Percentiles rank a stretch among this genome's conserved stretches.
Evolutionary conservation across 805 yeast species (phyloP).

Genomic region (Myxozyma neotropica): DNA sequence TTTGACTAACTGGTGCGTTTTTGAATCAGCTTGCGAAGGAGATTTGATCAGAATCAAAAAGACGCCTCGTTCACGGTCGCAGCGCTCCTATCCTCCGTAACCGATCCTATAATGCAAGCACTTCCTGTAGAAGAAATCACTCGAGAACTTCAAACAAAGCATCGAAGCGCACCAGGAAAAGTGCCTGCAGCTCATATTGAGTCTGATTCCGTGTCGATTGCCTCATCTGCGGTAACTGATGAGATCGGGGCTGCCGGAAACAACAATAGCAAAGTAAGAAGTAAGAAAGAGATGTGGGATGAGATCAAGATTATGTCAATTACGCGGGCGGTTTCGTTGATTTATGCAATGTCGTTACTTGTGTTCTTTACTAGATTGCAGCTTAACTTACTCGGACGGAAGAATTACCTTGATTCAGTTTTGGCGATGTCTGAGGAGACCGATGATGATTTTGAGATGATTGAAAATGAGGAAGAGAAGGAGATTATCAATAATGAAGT

Average conservation of each 20-base stretch:
- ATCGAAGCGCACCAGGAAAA: background rate
- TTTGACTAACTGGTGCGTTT: constrained; percentile 1
- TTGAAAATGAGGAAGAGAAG: constrained; percentile 36
- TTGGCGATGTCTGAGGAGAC: constrained; percentile 11
- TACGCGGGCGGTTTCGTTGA: constrained; percentile 68
- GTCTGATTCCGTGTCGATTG: constrained; percentile 17
- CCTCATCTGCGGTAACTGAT: constrained; percentile 27
- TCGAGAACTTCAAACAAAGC: constrained; percentile 6
- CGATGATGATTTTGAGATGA: constrained; percentile 17
- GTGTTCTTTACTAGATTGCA: constrained; percentile 82
- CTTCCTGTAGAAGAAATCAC: constrained; percentile 76
- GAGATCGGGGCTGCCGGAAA: constrained; percentile 27
- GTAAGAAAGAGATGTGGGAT: constrained; percentile 78
- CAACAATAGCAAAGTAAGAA: constrained; percentile 37
- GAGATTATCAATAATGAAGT: constrained; percentile 43
- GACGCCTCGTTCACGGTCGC: constrained; percentile 84
- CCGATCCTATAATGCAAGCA: constrained; percentile 60
- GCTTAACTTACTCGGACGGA: constrained; percentile 82
- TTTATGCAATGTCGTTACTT: constrained; percentile 68
- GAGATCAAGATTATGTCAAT: constrained; percentile 75
- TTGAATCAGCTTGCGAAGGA: constrained; percentile 61
- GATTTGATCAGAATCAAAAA: constrained; percentile 89
- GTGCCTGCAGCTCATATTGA: background rate
- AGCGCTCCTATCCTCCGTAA: constrained; percentile 77
- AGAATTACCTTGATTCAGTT: constrained; percentile 80